Evolutionary conservation across 129 eudicot genomes (phyloP).

Genomic region (Centaurea solstitialis): DNA sequence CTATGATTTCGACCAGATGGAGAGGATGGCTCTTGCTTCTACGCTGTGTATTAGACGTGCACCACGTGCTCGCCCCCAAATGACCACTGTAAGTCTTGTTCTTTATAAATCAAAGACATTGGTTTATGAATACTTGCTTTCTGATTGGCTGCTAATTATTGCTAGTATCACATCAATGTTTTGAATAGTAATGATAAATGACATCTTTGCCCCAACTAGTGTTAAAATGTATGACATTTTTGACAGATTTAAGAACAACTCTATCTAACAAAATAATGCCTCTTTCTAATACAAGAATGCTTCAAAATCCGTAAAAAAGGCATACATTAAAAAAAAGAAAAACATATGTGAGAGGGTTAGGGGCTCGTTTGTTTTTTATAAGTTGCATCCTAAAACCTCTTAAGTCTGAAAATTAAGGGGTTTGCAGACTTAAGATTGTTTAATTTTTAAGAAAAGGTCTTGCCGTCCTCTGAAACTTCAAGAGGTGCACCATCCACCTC

Average conservation of each 20-base stretch:
- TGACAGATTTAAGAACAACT: neutral
- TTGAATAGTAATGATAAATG: neutral
- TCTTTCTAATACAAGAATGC: neutral
- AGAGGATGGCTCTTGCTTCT: conserved; percentile 89
- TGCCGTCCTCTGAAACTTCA: no score
- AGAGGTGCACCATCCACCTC: no score
- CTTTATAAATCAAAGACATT: neutral
- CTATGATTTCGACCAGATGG: conserved; percentile 69
- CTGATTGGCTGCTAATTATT: neutral
- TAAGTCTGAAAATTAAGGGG: no score
- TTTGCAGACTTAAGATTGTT: no score
- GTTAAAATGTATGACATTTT: neutral
- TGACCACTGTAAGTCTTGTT: conserved; percentile 66
- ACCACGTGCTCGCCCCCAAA: conserved; percentile 91
- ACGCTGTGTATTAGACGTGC: conserved; percentile 86
- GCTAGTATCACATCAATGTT: neutral
- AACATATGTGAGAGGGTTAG: no score
- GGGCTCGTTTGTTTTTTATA: no score
- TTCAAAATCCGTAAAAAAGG: no score
- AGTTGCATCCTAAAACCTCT: no score
- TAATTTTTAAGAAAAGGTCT: no score
- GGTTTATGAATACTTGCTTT: neutral
- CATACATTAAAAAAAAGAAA: no score
- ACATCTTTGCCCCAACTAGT: neutral
- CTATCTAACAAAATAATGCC: neutral